Base-by-base conservation (phyloP, 2,329 filamentous ascomycete genomes). In the Colletotrichum trifolii region DNA sequence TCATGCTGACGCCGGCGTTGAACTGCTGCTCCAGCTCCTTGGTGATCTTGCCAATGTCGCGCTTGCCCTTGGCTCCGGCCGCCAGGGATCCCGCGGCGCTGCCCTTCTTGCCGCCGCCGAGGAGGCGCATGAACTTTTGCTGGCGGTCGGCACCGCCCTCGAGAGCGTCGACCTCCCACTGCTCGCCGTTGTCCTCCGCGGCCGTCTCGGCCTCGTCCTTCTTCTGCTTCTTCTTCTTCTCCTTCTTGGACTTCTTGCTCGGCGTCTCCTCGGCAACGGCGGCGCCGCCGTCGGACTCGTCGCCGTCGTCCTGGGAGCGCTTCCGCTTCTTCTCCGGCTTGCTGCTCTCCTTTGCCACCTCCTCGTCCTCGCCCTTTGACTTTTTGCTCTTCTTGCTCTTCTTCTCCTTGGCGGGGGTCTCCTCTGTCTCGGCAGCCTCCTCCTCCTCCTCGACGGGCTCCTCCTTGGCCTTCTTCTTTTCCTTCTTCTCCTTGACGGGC, bases 11-110 rank as follows among this genome's bases (percentile, higher is more conserved):
- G 35, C 86, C 85, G 9, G 76, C 76, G 66, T 87, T 81, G 66
- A 85, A 89, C 70, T 89, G 86, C 64, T 79, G 80, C 73, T 87
- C 84, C 25, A 89, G 80, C 48, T 87, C 84, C 35, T 79, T 78
- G 67, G 86, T 81, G 36, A 83, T 80, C 68, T 79, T 77, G 61
- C 52, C 48, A 25, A 69, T 68, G 67, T 75, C 72, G 8, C 74
- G 70, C 70, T 76, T 71, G 70, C 67, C 68, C 69, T 75, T 57
- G 68, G 34, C 17, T 57, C 53, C 33, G 43, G 48, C 58, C 25
- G 67, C 46, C 3, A 68, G 47, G 10, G 68, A 64, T 2, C 69
- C 58, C 0, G 70, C 62, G 7, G 68, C 71, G 36, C 72, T 74
- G 17, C 77, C 76, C 33, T 76, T 76, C 73, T 84, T 86, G 66